Base-by-base conservation (phyloP, 768 basidiomycete species). In the Hortiboletus flavorubellus region DNA sequence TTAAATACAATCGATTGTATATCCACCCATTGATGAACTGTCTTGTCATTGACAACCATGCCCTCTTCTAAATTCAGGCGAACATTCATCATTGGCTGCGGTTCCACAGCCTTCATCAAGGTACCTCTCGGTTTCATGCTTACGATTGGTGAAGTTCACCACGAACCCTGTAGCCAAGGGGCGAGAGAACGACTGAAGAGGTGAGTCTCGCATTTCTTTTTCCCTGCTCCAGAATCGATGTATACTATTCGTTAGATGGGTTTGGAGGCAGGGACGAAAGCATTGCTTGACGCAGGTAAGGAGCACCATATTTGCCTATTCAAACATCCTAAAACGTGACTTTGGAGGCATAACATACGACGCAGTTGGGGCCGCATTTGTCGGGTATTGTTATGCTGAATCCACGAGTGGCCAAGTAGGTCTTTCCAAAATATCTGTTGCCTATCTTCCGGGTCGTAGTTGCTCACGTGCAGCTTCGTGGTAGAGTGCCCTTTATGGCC, bases 41-140 rank as follows among this genome's bases (percentile, higher is more conserved):
- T 35, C 46, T 37, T 31, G 23, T 46, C 49, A 1, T 26, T 33
- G 11, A 50, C 21, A 34, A 52, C 45, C 14, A 41, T 52, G 51
- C 26, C 58, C 5, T 41, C 51, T 26, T 40, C 50, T 18, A 60
- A 57, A 31, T 55, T 58, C 43, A 49, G 49, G 45, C 58, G 58
- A 51, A 79, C 81, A 30, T 90, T 89, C 62, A 78, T 91, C 46
- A 71, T 91, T 44, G 89, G 89, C 7, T 84, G 78, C 40, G 88
- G 89, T 58, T 85, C 83, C 64, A 91, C 90, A 0, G 84, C 84
- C 18, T 91, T 91, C 67, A 84, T 82, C 66, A 91, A 91, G 80
- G 88, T 85, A 43, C 34, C 34, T 33, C n/a, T 38, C 12, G 16
- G 40, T 29, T 42, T 30, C 5, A 2, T 12, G 14, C 51, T 29